Evolutionary conservation across 257 asterid genomes (phyloP).

Genomic region (Fraxinus excelsior): DNA sequence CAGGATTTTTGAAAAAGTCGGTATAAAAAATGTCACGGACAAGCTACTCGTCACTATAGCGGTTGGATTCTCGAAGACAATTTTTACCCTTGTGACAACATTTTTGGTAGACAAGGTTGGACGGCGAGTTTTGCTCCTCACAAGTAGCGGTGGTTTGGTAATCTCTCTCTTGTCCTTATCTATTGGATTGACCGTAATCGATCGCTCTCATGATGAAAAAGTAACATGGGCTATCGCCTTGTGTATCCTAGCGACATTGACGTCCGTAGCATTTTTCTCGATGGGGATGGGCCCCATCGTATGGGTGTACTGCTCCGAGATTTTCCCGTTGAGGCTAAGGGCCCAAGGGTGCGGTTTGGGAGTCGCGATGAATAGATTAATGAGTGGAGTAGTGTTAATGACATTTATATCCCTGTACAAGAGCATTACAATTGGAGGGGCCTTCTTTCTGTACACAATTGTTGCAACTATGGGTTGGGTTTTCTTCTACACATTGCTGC

Average conservation of each 20-base stretch:
- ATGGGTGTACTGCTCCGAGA: constrained; percentile 41
- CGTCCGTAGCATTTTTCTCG: constrained; percentile 37
- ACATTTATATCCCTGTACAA: constrained; percentile 37
- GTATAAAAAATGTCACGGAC: constrained; percentile 28
- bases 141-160: constrained; percentile 53
- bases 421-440: constrained; percentile 43
- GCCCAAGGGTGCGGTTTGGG: constrained; percentile 48
- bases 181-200: constrained; percentile 45
- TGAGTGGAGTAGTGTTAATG: constrained; percentile 34
- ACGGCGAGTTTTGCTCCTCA: constrained; percentile 51
- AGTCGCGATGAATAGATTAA: constrained; percentile 33
- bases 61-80: constrained; percentile 50
- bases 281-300: constrained; percentile 46
- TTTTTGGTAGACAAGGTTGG: constrained; percentile 53
- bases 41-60: constrained; percentile 56
- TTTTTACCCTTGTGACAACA: constrained; percentile 52
- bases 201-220: constrained; percentile 8
- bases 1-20: constrained; percentile 40
- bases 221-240: constrained; percentile 33
- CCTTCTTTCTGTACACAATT: constrained; percentile 36
- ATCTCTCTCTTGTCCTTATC: constrained; percentile 34
- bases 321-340: constrained; percentile 40
- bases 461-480: constrained; percentile 32
- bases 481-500: constrained; percentile 45
- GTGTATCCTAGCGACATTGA: constrained; percentile 24